Percentiles rank a stretch among this genome's conserved stretches.
These are phyloP conservation scores for Populus trichocarpa DNA, from an alignment of 441 rosid genomes.

Conservation along the genomic window DNA sequence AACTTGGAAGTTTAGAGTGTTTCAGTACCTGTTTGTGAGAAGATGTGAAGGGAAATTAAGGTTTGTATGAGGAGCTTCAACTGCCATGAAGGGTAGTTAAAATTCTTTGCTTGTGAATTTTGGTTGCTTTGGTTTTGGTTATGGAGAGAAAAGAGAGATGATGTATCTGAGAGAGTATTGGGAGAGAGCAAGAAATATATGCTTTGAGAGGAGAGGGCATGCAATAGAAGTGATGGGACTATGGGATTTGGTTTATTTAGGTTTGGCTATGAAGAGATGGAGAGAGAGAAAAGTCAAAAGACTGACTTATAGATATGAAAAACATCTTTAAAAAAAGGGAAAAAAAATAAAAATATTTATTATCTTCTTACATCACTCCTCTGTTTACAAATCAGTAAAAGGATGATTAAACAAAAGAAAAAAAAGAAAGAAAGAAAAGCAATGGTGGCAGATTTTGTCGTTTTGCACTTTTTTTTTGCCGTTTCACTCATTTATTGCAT, in stretches of 20 bases:
- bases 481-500: neutral
- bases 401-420: neutral
- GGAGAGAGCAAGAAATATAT: conserved; percentile 3
- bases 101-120: conserved; percentile 7
- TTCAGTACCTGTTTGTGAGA: conserved; percentile 22
- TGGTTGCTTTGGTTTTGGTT: neutral
- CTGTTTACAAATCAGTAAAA: neutral
- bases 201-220: conserved; percentile 1
- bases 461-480: too few relatives aligned
- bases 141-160: neutral
- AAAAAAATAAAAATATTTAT: conserved; percentile 3
- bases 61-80: conserved; percentile 34
- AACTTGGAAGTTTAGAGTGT: neutral
- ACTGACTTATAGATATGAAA: neutral
- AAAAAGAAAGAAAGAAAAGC: neutral
- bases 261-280: conserved; percentile 23
- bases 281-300: conserved; percentile 18
- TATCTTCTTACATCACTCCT: too few relatives aligned
- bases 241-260: conserved; percentile 21
- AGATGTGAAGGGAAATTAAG: conserved; percentile 33
- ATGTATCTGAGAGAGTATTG: neutral
- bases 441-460: neutral
- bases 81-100: conserved; percentile 33
- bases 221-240: conserved; percentile 16
- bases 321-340: neutral